Percentiles rank a stretch among this genome's conserved stretches.
These are phyloP conservation scores for Rhododendron kiyosumense DNA, from an alignment of 148 eudicot genomes.

Conservation along the genomic window DNA sequence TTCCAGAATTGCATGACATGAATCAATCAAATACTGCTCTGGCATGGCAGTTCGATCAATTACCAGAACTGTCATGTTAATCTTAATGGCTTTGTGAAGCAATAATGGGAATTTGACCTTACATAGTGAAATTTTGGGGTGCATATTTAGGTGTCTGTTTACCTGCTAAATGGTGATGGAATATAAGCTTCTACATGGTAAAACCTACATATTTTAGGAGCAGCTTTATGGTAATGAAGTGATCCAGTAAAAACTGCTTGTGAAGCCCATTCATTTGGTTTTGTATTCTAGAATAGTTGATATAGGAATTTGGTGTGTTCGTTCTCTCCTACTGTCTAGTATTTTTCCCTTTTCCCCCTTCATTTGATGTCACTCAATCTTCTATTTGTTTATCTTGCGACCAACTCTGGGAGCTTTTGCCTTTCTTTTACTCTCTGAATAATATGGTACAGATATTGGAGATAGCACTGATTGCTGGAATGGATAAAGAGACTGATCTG, in stretches of 20 bases:
- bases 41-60: not conserved
- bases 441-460: conserved; percentile 69
- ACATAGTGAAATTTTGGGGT: too few relatives aligned
- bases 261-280: not conserved
- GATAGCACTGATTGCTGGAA: conserved; percentile 49
- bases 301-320: not conserved
- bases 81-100: not conserved
- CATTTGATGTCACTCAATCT: not conserved
- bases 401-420: not conserved
- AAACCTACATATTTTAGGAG: not conserved
- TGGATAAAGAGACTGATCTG: conserved; percentile 51
- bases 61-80: not conserved
- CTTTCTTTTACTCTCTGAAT: conserved; percentile 31
- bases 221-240: not conserved
- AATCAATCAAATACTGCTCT: not conserved
- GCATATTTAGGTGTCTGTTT: not conserved
- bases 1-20: not conserved
- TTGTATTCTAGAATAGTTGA: not conserved
- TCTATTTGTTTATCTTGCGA: conserved; percentile 1
- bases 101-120: not conserved
- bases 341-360: not conserved
- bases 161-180: not conserved
- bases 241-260: not conserved
- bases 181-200: not conserved
- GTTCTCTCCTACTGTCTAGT: not conserved